Evolutionary conservation across 2,329 filamentous ascomycete species (phyloP), one percentile per base, ranked within the genome.

Genomic region (Xylariaceae sp.): DNA sequence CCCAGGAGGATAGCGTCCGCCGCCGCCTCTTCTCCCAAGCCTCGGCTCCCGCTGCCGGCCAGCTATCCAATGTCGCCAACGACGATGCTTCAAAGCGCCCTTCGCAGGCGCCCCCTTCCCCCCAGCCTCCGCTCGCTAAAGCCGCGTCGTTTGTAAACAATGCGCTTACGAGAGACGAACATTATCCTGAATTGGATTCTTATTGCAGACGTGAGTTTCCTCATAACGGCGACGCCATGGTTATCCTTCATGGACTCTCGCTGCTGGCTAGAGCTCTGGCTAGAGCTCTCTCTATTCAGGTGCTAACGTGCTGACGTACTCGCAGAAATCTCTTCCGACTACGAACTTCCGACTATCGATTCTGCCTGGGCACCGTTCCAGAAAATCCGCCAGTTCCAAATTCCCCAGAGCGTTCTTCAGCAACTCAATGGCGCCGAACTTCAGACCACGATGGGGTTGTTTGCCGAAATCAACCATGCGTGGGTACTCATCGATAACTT

Each of bases 401-500:
- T 99, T 51, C 94, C 94, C 47, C 91, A 96, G 63, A 83, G 85
- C 65, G 88, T 99, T 50, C 92, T 97, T 67, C 88, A 95, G 64
- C 91, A 96, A 68, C 92, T 95, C 71, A 95, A 99, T 64, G 79
- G 83, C 50, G 88, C 89, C 55, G 86, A 95, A 68, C 84, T 96
- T 29, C 86, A 87, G 56, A 96, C 91, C n/a, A 83, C 84, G 66
- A 95, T 99, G 88, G 95, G 95, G 7, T 77, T 99, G 35, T 97
- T 99, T 71, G 89, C 94, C 19, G 89, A 95, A 72, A 80, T 99
- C 66, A 91, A 92, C 66, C 91, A 97, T 72, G 94, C 92, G 32
- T 99, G 91, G 88, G 88, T 96, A 53, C 84, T 89, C 29, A 94
- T 99, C 68, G 94, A 99, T 74, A 96, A 95, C 73, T 89, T 89